These are phyloP conservation scores for Lepidium sativum DNA, from an alignment of 345 rosid species.

Conservation along the genomic window DNA sequence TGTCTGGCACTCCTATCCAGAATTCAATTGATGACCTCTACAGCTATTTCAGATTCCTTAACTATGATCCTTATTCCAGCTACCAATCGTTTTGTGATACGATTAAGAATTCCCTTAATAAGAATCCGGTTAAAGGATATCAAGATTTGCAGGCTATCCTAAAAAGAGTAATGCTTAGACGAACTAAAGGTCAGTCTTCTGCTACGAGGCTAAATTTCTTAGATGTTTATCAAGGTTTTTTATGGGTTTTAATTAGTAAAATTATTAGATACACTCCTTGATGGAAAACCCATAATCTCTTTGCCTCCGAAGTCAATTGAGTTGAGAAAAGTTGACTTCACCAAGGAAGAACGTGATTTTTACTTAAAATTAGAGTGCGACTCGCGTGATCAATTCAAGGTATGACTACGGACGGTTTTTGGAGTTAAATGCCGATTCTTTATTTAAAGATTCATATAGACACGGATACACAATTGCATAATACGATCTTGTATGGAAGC, in stretches of 20 bases:
- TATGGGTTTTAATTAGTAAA: conserved; percentile 14
- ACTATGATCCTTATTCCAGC: conserved; percentile 59
- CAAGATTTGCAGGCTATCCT: conserved; percentile 68
- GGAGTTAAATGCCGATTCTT: conserved; percentile 35
- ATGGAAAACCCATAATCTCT: conserved; percentile 74
- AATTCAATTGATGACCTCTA: conserved; percentile 90
- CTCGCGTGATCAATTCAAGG: conserved; percentile 80
- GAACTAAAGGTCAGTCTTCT: conserved; percentile 69
- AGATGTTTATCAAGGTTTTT: conserved; percentile 2
- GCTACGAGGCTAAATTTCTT: background rate
- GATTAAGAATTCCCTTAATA: conserved; percentile 58
- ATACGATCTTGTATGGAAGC: background rate
- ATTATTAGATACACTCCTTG: conserved; percentile 61
- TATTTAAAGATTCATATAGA: conserved; percentile 9
- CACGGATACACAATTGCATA: background rate
- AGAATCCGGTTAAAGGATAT: conserved; percentile 50
- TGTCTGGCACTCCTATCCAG: conserved; percentile 97
- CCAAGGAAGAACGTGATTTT: conserved; percentile 80
- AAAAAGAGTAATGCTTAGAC: conserved; percentile 89
- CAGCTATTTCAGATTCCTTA: conserved; percentile 84
- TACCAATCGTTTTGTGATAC: conserved; percentile 41
- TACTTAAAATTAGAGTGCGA: conserved; percentile 69
- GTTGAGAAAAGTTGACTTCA: conserved; percentile 75
- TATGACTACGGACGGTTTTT: conserved; percentile 38
- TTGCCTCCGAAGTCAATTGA: conserved; percentile 71